These are phyloP conservation scores for Daphne laureola DNA, from an alignment of 441 rosid species.

Conservation along the genomic window DNA sequence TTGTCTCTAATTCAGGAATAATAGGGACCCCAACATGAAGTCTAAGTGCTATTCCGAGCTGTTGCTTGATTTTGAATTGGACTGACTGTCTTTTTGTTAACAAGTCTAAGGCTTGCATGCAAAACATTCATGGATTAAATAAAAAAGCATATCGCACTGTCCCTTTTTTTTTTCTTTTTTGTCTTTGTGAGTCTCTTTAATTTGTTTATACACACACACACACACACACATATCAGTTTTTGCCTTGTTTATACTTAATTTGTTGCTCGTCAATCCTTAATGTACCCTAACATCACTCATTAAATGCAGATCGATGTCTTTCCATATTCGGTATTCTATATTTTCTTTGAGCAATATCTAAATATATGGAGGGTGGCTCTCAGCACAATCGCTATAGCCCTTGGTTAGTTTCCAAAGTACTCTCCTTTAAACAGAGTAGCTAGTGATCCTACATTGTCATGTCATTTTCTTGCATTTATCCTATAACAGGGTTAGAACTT, in stretches of 20 bases:
- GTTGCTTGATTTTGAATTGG: no score
- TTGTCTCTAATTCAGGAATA: no score
- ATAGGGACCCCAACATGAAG: no score
- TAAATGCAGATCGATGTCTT: conserved; percentile 54
- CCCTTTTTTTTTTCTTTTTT: not conserved
- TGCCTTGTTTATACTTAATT: conserved; percentile 3
- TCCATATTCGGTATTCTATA: conserved; percentile 74
- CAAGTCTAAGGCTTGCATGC: no score
- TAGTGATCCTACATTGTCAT: not conserved
- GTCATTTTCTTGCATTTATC: no score
- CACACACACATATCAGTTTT: not conserved
- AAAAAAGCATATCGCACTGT: not conserved
- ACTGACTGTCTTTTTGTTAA: no score
- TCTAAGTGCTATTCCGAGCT: no score
- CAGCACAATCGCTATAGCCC: conserved; percentile 53
- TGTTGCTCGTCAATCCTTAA: not conserved
- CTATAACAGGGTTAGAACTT: not conserved
- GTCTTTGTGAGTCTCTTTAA: not conserved
- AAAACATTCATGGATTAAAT: not conserved
- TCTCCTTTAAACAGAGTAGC: conserved; percentile 9
- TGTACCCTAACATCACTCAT: conserved; percentile 16
- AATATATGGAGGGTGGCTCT: conserved; percentile 60
- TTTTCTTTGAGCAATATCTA: conserved; percentile 78
- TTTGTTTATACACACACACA: not conserved
- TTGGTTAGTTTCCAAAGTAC: conserved; percentile 32